Evolutionary conservation across 139 green algal genomes (phyloP).

Genomic region (Tetratostichococcus sp.): DNA sequence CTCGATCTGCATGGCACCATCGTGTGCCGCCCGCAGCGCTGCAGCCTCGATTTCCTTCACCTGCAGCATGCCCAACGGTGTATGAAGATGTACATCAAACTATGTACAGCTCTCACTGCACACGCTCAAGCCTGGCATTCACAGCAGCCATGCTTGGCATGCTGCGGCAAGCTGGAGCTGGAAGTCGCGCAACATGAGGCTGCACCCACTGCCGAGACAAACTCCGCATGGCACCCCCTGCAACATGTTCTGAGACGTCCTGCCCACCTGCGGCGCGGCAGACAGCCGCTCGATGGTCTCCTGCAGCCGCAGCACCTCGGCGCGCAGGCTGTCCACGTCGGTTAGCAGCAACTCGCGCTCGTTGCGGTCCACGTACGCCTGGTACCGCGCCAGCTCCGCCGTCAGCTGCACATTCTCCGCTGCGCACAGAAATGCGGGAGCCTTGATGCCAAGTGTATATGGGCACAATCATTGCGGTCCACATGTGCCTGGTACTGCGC

Average conservation of each 20-base stretch:
- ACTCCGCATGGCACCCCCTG: too few relatives aligned
- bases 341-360: conserved; percentile 19
- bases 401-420: conserved; percentile 39
- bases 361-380: conserved; percentile 3
- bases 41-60: conserved; percentile 9
- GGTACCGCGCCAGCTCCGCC: conserved; percentile 27
- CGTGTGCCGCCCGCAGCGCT: neutral
- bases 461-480: too few relatives aligned
- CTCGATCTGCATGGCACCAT: neutral
- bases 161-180: too few relatives aligned
- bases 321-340: conserved; percentile 23
- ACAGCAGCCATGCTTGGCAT: too few relatives aligned
- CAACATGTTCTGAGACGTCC: too few relatives aligned
- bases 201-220: too few relatives aligned
- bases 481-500: too few relatives aligned
- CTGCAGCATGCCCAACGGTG: too few relatives aligned
- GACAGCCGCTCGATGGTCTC: conserved; percentile 1
- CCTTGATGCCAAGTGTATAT: too few relatives aligned
- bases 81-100: neutral
- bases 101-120: too few relatives aligned
- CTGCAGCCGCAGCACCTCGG: conserved; percentile 29
- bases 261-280: conserved; percentile 2
- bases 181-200: too few relatives aligned
- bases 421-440: neutral
- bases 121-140: too few relatives aligned